Evolutionary conservation across 805 yeast species (phyloP).

Genomic region (Schwanniomyces occidentalis): DNA sequence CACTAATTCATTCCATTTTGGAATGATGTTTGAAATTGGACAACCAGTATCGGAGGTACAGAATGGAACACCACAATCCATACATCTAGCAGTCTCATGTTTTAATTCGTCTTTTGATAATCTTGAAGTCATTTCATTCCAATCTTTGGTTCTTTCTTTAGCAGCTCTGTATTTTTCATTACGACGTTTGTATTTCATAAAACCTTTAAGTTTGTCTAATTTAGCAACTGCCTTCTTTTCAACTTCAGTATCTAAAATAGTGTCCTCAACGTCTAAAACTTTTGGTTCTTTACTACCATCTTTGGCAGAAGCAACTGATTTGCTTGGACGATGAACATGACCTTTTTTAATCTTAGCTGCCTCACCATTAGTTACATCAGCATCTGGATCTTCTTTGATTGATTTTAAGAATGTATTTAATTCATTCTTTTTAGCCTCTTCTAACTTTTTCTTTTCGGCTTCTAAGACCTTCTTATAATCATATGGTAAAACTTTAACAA

Average conservation of each 20-base stretch:
- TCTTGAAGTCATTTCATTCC: conserved; percentile 86
- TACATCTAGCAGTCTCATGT: conserved; percentile 94
- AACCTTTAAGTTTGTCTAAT: conserved; percentile 83
- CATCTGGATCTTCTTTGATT: conserved; percentile 78
- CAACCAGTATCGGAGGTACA: conserved; percentile 98
- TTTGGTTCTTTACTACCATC: conserved; percentile 63
- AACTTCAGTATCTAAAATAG: conserved; percentile 66
- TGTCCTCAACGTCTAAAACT: conserved; percentile 86
- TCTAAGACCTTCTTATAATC: conserved; percentile 91
- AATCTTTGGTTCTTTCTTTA: conserved; percentile 75
- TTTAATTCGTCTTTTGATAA: conserved; percentile 83
- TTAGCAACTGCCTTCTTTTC: conserved; percentile 62
- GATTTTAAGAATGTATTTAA: conserved; percentile 65
- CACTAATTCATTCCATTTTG: conserved; percentile 96
- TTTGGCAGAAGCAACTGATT: conserved; percentile 23
- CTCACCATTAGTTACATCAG: conserved; percentile 90
- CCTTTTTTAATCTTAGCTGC: conserved; percentile 57
- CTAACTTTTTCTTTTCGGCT: conserved; percentile 64
- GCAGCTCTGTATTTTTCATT: conserved; percentile 83
- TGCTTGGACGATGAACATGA: conserved; percentile 38
- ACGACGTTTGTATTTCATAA: conserved; percentile 90
- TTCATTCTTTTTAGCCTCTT: conserved; percentile 65
- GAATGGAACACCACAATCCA: conserved; percentile 99
- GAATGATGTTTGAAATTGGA: conserved; percentile 95
- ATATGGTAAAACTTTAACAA: conserved; percentile 88